A percentile compares a stretch with the other conserved stretches of the same genome.
Conservation (phyloP, 1,284 basidiomycete species). For the Afroboletus lepidellus region DNA sequence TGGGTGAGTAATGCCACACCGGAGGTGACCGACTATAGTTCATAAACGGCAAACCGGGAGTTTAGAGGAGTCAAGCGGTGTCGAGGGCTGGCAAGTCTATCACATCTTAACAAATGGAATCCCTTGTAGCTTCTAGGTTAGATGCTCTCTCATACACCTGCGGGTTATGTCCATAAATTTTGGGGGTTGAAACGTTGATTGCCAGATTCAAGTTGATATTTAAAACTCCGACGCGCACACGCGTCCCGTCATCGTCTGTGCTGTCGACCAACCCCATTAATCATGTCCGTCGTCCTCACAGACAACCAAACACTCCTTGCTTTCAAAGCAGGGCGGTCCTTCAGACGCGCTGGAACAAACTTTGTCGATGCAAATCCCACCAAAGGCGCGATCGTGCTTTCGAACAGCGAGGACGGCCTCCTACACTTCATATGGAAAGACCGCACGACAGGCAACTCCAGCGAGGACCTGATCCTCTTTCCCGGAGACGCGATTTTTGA, state of each 20-base stretch:
- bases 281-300: conserved; percentile 32
- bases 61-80: too few species aligned
- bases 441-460: conserved; percentile 52
- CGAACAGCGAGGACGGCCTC: conserved; percentile 69
- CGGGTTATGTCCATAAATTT: too few species aligned
- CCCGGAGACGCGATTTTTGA: conserved; percentile 75
- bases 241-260: neutral
- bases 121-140: too few species aligned
- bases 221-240: conserved; percentile 3
- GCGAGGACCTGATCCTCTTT: conserved; percentile 80
- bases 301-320: conserved; percentile 51
- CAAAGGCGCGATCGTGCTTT: conserved; percentile 70
- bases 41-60: too few species aligned
- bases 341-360: conserved; percentile 63
- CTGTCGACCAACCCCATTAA: neutral
- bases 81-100: too few species aligned
- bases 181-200: too few species aligned
- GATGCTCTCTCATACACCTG: too few species aligned
- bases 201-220: neutral
- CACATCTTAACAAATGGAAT: too few species aligned
- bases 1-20: too few species aligned
- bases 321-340: conserved; percentile 79
- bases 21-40: too few species aligned
- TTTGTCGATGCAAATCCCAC: conserved; percentile 61
- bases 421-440: conserved; percentile 79